These are phyloP conservation scores for Fusarium pilosicola DNA, from an alignment of 2,329 filamentous ascomycete genomes.

Conservation along the genomic window DNA sequence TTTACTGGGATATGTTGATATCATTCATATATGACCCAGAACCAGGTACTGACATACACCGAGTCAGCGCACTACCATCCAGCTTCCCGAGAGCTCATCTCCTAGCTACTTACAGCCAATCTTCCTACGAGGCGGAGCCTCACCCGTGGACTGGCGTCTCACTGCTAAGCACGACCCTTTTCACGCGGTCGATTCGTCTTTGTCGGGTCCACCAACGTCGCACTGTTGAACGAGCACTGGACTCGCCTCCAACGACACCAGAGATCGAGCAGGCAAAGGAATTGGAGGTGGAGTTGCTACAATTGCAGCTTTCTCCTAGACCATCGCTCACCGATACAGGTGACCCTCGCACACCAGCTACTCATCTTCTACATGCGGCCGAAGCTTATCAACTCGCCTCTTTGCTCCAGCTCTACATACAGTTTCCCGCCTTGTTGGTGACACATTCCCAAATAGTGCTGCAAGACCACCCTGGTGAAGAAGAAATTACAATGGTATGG, in stretches of 20 bases:
- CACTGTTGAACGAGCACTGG: rapidly evolving
- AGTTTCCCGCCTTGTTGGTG: not conserved
- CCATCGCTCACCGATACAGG: not conserved
- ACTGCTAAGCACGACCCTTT: not conserved
- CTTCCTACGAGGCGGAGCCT: not conserved
- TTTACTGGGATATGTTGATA: not conserved
- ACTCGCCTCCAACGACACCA: rapidly evolving
- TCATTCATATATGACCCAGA: not conserved
- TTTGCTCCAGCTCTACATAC: not conserved
- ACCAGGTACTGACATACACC: rapidly evolving
- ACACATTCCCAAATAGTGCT: rapidly evolving
- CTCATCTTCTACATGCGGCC: not conserved
- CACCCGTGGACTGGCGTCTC: not conserved
- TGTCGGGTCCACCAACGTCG: not conserved
- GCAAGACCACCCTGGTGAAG: rapidly evolving
- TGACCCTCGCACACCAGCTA: not conserved
- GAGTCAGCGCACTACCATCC: not conserved
- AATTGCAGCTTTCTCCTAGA: not conserved
- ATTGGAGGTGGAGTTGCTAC: not conserved
- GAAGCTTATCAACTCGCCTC: not conserved
- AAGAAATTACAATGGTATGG: rapidly evolving
- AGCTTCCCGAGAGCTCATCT: rapidly evolving
- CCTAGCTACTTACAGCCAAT: rapidly evolving
- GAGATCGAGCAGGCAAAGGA: not conserved
- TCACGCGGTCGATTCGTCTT: not conserved